These are phyloP conservation scores for Aureobasidium sp. DNA, from an alignment of 2,329 filamentous ascomycete species.

Conservation along the genomic window DNA sequence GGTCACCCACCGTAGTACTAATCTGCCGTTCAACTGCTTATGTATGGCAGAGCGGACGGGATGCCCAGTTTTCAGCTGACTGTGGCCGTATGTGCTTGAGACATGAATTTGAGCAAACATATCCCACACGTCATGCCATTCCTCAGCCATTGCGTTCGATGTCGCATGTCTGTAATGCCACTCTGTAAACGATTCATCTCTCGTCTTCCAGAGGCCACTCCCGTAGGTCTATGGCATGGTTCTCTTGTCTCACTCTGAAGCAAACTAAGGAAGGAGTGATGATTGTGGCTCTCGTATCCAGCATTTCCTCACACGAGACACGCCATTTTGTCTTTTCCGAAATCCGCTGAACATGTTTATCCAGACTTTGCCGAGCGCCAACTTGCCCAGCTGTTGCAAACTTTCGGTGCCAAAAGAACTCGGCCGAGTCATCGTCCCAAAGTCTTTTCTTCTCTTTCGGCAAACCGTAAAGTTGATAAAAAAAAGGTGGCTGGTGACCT, in stretches of 20 bases:
- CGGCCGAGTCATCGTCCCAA: background rate
- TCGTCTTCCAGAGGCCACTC: too few species aligned
- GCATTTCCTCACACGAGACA: background rate
- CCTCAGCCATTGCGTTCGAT: too few species aligned
- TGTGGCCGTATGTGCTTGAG: too few species aligned
- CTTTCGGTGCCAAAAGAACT: background rate
- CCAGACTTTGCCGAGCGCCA: background rate
- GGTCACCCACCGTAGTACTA: too few species aligned
- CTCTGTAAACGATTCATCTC: too few species aligned
- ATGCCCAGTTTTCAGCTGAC: too few species aligned
- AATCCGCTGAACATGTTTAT: background rate
- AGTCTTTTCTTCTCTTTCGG: background rate
- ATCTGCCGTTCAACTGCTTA: too few species aligned
- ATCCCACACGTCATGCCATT: too few species aligned
- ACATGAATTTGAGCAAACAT: too few species aligned
- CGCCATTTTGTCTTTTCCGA: background rate
- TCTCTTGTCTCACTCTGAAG: background rate
- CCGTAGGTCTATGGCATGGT: too few species aligned
- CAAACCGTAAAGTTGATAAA: background rate
- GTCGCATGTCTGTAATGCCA: too few species aligned
- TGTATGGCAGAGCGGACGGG: too few species aligned
- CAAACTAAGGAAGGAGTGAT: background rate
- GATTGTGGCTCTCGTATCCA: background rate
- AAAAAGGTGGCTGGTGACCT: background rate
- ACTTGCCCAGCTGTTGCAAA: background rate